Base-by-base conservation (phyloP, 179 eudicot genomes). In the Silene noctiflora region DNA sequence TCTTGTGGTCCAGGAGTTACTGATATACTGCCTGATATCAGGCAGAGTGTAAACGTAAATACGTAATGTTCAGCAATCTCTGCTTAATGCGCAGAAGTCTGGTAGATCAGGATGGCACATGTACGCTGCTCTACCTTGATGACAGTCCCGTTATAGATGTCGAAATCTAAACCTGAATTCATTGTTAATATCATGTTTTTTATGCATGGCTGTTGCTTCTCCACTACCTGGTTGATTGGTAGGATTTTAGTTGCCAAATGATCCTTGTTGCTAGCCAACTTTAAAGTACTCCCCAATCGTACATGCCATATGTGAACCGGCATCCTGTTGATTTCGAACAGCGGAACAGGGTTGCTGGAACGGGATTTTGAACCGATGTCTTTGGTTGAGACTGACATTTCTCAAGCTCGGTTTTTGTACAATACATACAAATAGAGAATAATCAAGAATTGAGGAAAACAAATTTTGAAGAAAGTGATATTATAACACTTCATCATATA, bases 281-380 rank as follows among this genome's bases (percentile, higher is more conserved):
- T 55, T 55, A n/a, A 53, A 53, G 59, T 53, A 53, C n/a, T 53
- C 1, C n/a, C 59, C n/a, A 13, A 55, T 13, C 20, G 60, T 14
- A n/a, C 2, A 55, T 13, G n/a, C 60, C 60, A 55, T 14, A 14
- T 55, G n/a, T 16, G 2, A 55, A 3, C 60, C 60, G 60, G 60
- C 7, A 13, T 3, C 60, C 60, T 55, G n/a, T 55, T 55, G 60
- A 55, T 2, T n/a, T 3, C 20, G 10, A 39, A 39, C 46, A 39
- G 46, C 46, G 11, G 60, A 55, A 55, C 17, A 55, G 60, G 60
- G 60, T 55, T 55, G 60, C 60, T 55, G 60, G 60, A 55, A 55
- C 60, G 4, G 60, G n/a, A 13, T 13, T n/a, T 55, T 2, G 4
- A 55, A 55, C 20, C 60, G 20, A 1, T 1, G 60, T 55, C 46